Evolutionary conservation across 768 basidiomycete species (phyloP).

Genomic region (Dioszegia hungarica): DNA sequence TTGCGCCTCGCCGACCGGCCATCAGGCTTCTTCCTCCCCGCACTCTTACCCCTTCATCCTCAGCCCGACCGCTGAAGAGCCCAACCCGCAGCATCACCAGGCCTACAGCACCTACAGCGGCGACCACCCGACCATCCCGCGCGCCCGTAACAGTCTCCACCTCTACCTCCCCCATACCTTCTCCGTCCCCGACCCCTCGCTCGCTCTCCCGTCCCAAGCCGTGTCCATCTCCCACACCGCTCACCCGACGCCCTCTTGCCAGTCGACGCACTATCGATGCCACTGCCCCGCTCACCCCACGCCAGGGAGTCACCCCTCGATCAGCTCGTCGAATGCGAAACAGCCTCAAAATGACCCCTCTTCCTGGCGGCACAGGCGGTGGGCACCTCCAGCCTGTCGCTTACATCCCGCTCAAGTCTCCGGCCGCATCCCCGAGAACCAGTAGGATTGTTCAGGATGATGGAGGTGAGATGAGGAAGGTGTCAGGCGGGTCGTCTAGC

Average conservation of each 20-base stretch:
- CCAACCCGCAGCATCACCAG: too few species aligned
- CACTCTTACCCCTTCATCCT: too few species aligned
- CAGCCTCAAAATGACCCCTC: background rate
- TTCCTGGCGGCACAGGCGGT: too few species aligned
- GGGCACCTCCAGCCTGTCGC: too few species aligned
- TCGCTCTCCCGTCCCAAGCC: background rate
- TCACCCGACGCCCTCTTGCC: conserved; percentile 1
- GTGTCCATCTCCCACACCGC: too few species aligned
- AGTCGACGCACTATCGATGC: background rate
- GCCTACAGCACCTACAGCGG: too few species aligned
- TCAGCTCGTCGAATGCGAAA: conserved; percentile 1
- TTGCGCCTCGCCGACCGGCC: background rate
- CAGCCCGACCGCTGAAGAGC: too few species aligned
- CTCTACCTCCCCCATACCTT: background rate
- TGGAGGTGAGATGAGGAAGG: too few species aligned
- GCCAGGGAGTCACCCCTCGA: background rate
- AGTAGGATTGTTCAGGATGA: too few species aligned
- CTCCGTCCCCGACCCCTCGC: background rate
- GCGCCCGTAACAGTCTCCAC: too few species aligned
- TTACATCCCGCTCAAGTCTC: background rate
- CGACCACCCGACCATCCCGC: background rate
- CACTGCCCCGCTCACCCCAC: background rate
- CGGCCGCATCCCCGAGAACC: background rate
- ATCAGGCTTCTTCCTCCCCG: background rate
- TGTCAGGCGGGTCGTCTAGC: too few species aligned